phyloP scores from a whole-genome alignment of 164 flowering plant genomes.

The Aristolochia californica region DNA sequence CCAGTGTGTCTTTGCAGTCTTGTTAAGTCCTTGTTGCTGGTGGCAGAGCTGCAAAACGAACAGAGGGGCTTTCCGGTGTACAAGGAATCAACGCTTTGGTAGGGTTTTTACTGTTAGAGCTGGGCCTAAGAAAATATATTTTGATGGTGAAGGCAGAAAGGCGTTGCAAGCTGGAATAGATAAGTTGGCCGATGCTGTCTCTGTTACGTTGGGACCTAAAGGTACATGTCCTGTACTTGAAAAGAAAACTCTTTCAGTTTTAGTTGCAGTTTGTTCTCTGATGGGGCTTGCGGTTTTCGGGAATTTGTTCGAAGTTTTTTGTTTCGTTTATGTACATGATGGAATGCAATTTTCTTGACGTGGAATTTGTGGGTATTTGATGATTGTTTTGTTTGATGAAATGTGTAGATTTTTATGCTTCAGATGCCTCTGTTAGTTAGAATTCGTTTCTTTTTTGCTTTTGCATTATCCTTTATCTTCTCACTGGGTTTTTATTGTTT shows the following conservation, averaged over 20 bases:
- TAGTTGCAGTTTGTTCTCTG: too few relatives aligned
- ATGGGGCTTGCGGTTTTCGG: too few relatives aligned
- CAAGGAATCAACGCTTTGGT: slow-evolving; percentile 1
- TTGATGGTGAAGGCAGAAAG: slow-evolving; percentile 57
- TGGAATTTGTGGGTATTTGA: too few relatives aligned
- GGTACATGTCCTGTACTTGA: slow-evolving; percentile 24
- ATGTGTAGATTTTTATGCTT: too few relatives aligned
- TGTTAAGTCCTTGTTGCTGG: background rate
- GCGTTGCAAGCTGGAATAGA: slow-evolving; percentile 65
- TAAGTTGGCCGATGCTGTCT: slow-evolving; percentile 96
- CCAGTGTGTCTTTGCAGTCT: background rate
- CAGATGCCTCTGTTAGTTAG: too few relatives aligned
- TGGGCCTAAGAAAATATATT: slow-evolving; percentile 62
- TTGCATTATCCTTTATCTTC: too few relatives aligned
- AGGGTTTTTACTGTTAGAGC: slow-evolving; percentile 36
- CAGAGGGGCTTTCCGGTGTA: background rate
- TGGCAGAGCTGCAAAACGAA: background rate
- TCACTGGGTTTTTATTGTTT: too few relatives aligned
- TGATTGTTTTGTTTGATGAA: too few relatives aligned
- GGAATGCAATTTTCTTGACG: too few relatives aligned
- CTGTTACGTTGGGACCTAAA: slow-evolving; percentile 86
- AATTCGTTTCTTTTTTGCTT: too few relatives aligned
- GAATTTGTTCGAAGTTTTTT: too few relatives aligned
- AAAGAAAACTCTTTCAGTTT: background rate
- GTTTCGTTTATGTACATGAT: too few relatives aligned